Evolutionary conservation across 179 eudicot species (phyloP), one percentile per base, ranked within the genome.

Genomic region (Spinacia oleracea): DNA sequence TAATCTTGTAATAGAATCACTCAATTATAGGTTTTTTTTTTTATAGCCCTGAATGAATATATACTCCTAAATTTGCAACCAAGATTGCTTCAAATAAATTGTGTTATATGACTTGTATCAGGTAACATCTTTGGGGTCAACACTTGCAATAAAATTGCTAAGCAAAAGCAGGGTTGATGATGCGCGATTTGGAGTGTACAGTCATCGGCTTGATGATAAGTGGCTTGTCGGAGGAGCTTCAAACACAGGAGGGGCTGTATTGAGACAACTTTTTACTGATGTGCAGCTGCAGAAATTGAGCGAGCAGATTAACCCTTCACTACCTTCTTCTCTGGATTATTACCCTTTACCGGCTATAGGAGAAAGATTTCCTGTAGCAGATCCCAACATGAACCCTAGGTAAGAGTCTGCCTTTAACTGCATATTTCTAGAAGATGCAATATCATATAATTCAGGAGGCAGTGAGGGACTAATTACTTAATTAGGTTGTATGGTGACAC

Each of bases 191-290:
- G 98, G 99, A 64, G 97, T 94, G 45, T 96, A 94, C 75, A 96
- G 99, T 76, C 99, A 96, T 73, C 92, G 98, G n/a, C 96, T 96
- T 68, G 98, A 94, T 80, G 97, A 96, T 85, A 91, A 86, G 77
- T 96, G 99, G 99, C 98, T 96, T 67, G 98, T 96, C 70, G 99
- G 99, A 76, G 99, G 98, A 71, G 99, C 99, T 78, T 96, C 99
- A 70, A 96, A 96, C 83, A 93, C 97, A 3, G 99, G 99, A 21
- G 99, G 99, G 81, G 97, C 93, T 72, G 93, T 89, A 70, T 90
- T 96, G 12, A 83, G 91, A 80, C 91, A 90, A 75, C 72, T 92
- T 48, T 96, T 96, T 77, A 89, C 93, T 0, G 97, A 96, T 79
- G 94, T 84, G 62, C 93, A 92, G 76, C 80, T 96, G 81, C 78